Percentiles rank a stretch among this genome's conserved stretches.
Evolutionary conservation across 805 yeast species (phyloP).

Genomic region (Suhomyces kilbournensis): DNA sequence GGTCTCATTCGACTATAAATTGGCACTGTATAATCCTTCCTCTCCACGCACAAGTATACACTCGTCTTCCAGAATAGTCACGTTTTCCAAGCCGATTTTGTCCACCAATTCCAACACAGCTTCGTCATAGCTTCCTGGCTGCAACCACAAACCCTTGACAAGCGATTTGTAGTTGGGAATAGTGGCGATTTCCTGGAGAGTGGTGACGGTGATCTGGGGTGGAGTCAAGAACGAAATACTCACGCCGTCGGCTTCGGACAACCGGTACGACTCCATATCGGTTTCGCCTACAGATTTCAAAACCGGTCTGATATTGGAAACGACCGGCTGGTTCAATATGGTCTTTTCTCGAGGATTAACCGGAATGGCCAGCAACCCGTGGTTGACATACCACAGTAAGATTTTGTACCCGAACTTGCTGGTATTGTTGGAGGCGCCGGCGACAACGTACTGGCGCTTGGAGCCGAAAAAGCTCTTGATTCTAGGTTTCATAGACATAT

Average conservation of each 20-base stretch:
- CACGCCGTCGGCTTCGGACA: conserved; percentile 39
- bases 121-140: conserved; percentile 72
- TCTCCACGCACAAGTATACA: conserved; percentile 76
- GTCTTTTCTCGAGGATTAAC: conserved; percentile 55
- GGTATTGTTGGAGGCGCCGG: conserved; percentile 68
- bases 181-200: conserved; percentile 35
- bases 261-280: conserved; percentile 23
- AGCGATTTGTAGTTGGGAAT: conserved; percentile 36
- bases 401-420: conserved; percentile 70
- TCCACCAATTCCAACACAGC: conserved; percentile 45
- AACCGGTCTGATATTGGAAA: conserved; percentile 27
- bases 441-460: conserved; percentile 55
- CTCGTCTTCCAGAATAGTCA: conserved; percentile 48
- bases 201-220: conserved; percentile 50
- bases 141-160: conserved; percentile 72
- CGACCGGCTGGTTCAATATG: conserved; percentile 46
- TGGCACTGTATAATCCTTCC: conserved; percentile 39
- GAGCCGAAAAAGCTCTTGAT: conserved; percentile 50
- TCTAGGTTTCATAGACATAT: conserved; percentile 33
- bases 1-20: no score
- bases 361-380: conserved; percentile 58
- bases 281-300: conserved; percentile 17
- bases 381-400: conserved; percentile 61
- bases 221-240: conserved; percentile 75
- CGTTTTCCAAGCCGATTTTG: conserved; percentile 29